Evolutionary conservation across 257 asterid species (phyloP).

Genomic region (Prunella vulgaris): DNA sequence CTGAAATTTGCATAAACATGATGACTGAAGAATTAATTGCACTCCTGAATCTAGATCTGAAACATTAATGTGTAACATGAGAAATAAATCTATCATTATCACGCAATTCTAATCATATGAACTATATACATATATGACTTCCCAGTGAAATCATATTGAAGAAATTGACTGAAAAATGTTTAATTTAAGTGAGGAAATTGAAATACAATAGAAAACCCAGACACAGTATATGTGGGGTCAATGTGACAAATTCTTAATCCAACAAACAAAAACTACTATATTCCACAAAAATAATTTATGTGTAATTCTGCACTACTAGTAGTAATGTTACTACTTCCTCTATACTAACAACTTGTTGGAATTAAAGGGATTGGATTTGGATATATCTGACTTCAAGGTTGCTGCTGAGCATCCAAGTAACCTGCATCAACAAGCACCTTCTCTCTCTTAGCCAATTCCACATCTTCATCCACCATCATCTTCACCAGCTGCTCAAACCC

Average conservation of each 20-base stretch:
- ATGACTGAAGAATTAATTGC: neutral
- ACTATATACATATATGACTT: too few relatives aligned
- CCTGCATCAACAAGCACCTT: slow-evolving; percentile 98
- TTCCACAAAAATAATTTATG: slow-evolving; percentile 7
- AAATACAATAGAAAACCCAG: neutral
- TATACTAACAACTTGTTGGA: slow-evolving; percentile 8
- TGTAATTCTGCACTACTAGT: neutral
- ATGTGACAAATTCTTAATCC: slow-evolving; percentile 10
- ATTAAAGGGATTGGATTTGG: too few relatives aligned
- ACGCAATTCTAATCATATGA: too few relatives aligned
- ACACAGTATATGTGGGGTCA: neutral
- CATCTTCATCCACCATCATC: slow-evolving; percentile 99
- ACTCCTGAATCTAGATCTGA: slow-evolving; percentile 18
- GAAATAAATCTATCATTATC: too few relatives aligned
- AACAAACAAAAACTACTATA: neutral
- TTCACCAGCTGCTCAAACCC: slow-evolving; percentile 89
- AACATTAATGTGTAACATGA: neutral
- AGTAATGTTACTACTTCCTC: neutral
- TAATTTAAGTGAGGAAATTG: neutral
- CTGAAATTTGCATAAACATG: neutral
- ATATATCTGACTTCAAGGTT: slow-evolving; percentile 76
- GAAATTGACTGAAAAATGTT: neutral
- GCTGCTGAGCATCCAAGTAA: slow-evolving; percentile 93
- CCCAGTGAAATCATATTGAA: too few relatives aligned
- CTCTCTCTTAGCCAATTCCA: slow-evolving; percentile 91